Base-by-base conservation (phyloP, 148 eudicot species). In the Beta vulgaris region DNA sequence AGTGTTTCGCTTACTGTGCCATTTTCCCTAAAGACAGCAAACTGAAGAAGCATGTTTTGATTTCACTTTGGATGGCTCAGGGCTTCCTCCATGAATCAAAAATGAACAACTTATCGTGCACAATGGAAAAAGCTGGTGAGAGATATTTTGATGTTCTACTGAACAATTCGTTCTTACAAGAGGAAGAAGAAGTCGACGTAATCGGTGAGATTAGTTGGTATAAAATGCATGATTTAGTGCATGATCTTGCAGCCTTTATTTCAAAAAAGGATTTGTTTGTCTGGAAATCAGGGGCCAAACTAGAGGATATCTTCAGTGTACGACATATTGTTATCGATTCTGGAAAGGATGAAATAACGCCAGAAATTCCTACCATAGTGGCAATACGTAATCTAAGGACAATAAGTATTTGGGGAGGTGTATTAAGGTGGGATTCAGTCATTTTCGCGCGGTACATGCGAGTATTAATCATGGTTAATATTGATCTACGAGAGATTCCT, bases 1-100 rank as follows among this genome's bases (percentile, higher is more conserved):
- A 73, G 35, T 72, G 77, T 65, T 78, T 78, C 42, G 72, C 77
- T 13, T 79, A 74, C 18, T 69, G 74, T 26, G 71, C 78, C 0
- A 35, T 79, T 10, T 79, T 73, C 21, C 78, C 60, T n/a, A 79
- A 74, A 54, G 74, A 60, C 65, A 34, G 37, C 34, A 12, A 7
- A 5, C 16, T 79, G 37, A n/a, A 61, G 29, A 60, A 48, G n/a
- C 51, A 12, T 35, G 74, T 74, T 16, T 25, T 79, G 26, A 37
- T 79, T 6, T 28, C 32, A 35, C 67, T 74, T 11, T 79, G 82
- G 78, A 25, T 58, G 35, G 78, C 79, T 34, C 79, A 76, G 37
- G 79, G 74, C 3, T 76, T 69, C 36, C 79, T 76, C 16, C 40
- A 51, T 40, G 35, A 66, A 66, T 39, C 31, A 28, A 21, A 36